Percentiles rank a stretch among this genome's conserved stretches.
Evolutionary conservation across 139 green algal genomes (phyloP).

Genomic region (Bryopsis sp.): DNA sequence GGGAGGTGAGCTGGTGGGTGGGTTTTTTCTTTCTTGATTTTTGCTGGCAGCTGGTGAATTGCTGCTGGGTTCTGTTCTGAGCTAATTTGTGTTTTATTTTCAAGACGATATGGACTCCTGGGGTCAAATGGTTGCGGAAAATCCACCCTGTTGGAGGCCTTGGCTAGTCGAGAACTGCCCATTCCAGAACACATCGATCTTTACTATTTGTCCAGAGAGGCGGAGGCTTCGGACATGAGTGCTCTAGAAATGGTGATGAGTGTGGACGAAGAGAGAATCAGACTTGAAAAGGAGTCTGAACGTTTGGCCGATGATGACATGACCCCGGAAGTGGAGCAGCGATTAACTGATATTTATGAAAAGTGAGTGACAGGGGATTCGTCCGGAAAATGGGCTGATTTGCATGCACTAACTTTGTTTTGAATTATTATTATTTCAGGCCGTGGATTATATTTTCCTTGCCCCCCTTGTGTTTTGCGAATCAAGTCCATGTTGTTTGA

Average conservation of each 20-base stretch:
- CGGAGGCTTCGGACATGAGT: conserved; percentile 61
- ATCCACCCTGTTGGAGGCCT: conserved; percentile 68
- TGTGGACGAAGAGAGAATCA: conserved; percentile 64
- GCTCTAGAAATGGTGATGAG: conserved; percentile 58
- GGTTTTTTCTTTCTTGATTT: background rate
- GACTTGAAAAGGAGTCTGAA: conserved; percentile 70
- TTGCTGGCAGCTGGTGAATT: background rate
- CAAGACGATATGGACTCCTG: conserved; percentile 75
- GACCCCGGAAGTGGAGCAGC: conserved; percentile 56
- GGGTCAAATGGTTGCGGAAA: conserved; percentile 85
- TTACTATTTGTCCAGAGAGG: conserved; percentile 83
- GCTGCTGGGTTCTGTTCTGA: background rate
- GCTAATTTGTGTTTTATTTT: background rate
- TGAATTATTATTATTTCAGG: too few relatives aligned
- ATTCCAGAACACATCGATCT: conserved; percentile 92
- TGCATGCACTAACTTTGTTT: too few relatives aligned
- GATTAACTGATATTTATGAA: conserved; percentile 64
- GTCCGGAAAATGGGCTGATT: too few relatives aligned
- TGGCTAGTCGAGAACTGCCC: conserved; percentile 70
- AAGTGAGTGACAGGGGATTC: conserved; percentile 24
- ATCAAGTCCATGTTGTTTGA: too few relatives aligned
- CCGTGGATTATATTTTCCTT: too few relatives aligned
- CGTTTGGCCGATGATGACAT: conserved; percentile 46
- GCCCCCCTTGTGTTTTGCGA: too few relatives aligned
- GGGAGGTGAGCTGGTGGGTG: too few relatives aligned